Evolutionary conservation across 129 eudicot genomes (phyloP), one percentile per base, ranked within the genome.

Genomic region (Chrysanthemum lavandulifolium): DNA sequence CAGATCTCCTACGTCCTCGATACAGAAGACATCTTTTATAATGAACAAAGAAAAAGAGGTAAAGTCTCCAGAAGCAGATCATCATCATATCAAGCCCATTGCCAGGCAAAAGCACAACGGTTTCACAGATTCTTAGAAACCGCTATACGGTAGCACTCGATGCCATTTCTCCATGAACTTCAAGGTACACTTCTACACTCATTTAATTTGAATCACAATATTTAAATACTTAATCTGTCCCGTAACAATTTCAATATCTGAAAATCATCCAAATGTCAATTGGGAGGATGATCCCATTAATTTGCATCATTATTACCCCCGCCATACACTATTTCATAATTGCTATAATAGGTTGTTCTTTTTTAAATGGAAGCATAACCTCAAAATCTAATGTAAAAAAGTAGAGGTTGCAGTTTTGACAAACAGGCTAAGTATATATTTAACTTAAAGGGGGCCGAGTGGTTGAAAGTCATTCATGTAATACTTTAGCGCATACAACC

Each of bases 1-100:
- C 97, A 94, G 98, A 94, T 94, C 74, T 94, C 96, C 3, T 94
- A 94, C 71, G 98, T 90, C 55, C 93, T 94, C 5, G 98, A 94
- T 76, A 90, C 98, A 10, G 97, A 90, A 80, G 98, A 94, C 80
- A 79, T 77, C 71, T 86, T 90, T n/a, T 77, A 56, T 76, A 91
- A 93, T 7, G 64, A 80, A 74, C 83, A 80, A 81, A 81, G 84
- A 68, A 81, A 75, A 69, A 56, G 80, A 73, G 65, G 58, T n/a
- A 29, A 59, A 25, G 66, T 75, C 58, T 50, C 43, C 0, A 57
- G 69, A 58, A 19, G 67, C 78, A 76, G 45, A 69, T 36, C 40
- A 65, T 74, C 75, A 10, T 45, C 83, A 29, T 61, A 63, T 11
- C 11, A 67, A 40, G 47, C 47, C 62, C 36, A 47, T 14, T 6